These are phyloP conservation scores for Starmerella etchellsii DNA, from an alignment of 805 yeast genomes.

Conservation along the genomic window DNA sequence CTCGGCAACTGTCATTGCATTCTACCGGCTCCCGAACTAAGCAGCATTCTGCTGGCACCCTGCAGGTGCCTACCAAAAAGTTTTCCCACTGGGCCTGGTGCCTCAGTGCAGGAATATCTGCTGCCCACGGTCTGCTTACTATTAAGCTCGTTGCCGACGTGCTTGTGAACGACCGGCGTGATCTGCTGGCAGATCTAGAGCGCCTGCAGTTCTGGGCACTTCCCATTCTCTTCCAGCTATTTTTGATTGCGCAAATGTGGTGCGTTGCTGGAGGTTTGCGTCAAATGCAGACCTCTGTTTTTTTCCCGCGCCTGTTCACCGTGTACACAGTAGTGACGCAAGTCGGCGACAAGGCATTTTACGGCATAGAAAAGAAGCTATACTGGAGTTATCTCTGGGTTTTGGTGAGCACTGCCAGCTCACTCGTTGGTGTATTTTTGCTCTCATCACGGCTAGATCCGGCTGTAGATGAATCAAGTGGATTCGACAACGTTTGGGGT, in stretches of 20 bases:
- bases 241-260: conserved; percentile 60
- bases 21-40: neutral
- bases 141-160: conserved; percentile 79
- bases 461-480: too few species aligned
- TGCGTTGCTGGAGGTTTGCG: conserved; percentile 64
- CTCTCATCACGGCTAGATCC: conserved; percentile 45
- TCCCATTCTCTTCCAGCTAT: conserved; percentile 31
- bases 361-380: too few species aligned
- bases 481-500: too few species aligned
- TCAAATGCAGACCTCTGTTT: conserved; percentile 56
- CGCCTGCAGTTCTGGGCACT: conserved; percentile 38
- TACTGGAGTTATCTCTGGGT: too few species aligned
- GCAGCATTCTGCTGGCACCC: too few species aligned
- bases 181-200: conserved; percentile 29
- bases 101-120: conserved; percentile 55
- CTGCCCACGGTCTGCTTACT: conserved; percentile 73
- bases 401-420: conserved; percentile 27
- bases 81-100: conserved; percentile 49
- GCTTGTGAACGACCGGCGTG: conserved; percentile 34
- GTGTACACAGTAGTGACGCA: conserved; percentile 62
- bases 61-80: too few species aligned
- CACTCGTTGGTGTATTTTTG: conserved; percentile 47
- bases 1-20: neutral
- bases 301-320: conserved; percentile 78
- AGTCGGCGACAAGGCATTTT: conserved; percentile 50